Percentiles rank a stretch among this genome's conserved stretches.
These are phyloP conservation scores for Eleusine indica DNA, from an alignment of 176 grass and related monocot genomes.

Conservation along the genomic window DNA sequence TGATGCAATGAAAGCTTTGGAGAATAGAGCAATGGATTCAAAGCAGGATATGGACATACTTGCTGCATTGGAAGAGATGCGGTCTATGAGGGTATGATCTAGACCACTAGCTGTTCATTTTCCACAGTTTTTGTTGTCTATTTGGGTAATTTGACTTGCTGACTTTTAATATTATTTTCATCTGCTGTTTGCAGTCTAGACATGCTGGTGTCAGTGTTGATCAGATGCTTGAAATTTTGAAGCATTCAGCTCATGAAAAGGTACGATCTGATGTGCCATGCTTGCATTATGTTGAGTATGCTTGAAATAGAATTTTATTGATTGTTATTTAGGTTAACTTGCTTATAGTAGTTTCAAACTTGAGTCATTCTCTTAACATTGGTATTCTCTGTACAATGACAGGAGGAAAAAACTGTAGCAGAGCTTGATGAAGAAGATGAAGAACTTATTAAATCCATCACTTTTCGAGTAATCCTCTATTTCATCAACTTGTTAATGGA, in stretches of 20 bases:
- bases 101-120: neutral
- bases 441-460: slow-evolving; percentile 80
- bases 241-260: slow-evolving; percentile 62
- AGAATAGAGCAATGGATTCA: slow-evolving; percentile 60
- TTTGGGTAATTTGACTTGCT: neutral
- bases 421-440: slow-evolving; percentile 92
- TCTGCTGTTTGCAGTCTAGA: slow-evolving; percentile 67
- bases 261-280: slow-evolving; percentile 34
- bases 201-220: slow-evolving; percentile 88
- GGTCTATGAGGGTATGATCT: slow-evolving; percentile 56
- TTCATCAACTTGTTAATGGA: neutral
- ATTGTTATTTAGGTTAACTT: slow-evolving; percentile 14
- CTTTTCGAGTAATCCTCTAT: slow-evolving; percentile 67
- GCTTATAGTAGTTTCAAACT: neutral
- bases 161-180: slow-evolving; percentile 36
- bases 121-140: neutral
- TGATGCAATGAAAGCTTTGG: slow-evolving; percentile 66
- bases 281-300: slow-evolving; percentile 8
- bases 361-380: slow-evolving; percentile 26
- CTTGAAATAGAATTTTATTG: neutral
- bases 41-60: slow-evolving; percentile 67
- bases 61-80: slow-evolving; percentile 63
- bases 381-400: slow-evolving; percentile 29
- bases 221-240: slow-evolving; percentile 89
- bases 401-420: slow-evolving; percentile 67